Base-by-base conservation (phyloP, 768 basidiomycete genomes). In the Termitomyces sp. region DNA sequence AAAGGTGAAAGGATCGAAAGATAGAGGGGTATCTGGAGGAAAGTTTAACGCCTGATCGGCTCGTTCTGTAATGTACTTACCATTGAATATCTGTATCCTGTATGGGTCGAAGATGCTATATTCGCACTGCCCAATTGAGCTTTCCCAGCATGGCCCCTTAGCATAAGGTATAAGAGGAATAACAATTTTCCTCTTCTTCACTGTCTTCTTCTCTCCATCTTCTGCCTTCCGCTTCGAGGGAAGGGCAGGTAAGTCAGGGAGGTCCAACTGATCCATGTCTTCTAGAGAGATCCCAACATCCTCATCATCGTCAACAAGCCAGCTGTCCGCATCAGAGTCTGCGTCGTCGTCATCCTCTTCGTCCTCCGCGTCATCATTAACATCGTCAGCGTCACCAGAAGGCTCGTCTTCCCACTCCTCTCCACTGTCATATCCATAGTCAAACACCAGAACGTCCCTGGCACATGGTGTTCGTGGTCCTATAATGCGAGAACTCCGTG, bases 401-500 rank as follows among this genome's bases (percentile, higher is more conserved):
- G 87, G 86, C 70, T 95, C 94, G 60, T 90, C 91, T 64, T 94
- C 93, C 97, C 97, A 98, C 67, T 98, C 97, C 67, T 89, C 94
- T 15, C 93, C 96, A 55, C 92, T 95, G 75, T 99, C 96, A 69
- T 96, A 93, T 5, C 84, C 83, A 71, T 98, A 99, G 74, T 98
- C 94, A 57, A 92, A 81, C 13, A 84, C 81, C 1, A 89, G 76
- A 12, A 84, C 78, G 68, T 99, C 97, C 65, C 84, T 84, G 2
- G 82, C 86, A 62, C 96, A 89, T 1, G 97, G 96, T 18, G 82
- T 84, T 16, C 97, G 86, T 2, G 95, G 89, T 0, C 94, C 90
- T 61, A 98, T 86, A 38, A 85, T 74, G 18, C 79, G 79, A 15
- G 94, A 96, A 62, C 79, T 85, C 57, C 90, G 88, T 8, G 94